Evolutionary conservation across 2,329 filamentous ascomycete genomes (phyloP).

Genomic region (Aspergillus alliaceus): DNA sequence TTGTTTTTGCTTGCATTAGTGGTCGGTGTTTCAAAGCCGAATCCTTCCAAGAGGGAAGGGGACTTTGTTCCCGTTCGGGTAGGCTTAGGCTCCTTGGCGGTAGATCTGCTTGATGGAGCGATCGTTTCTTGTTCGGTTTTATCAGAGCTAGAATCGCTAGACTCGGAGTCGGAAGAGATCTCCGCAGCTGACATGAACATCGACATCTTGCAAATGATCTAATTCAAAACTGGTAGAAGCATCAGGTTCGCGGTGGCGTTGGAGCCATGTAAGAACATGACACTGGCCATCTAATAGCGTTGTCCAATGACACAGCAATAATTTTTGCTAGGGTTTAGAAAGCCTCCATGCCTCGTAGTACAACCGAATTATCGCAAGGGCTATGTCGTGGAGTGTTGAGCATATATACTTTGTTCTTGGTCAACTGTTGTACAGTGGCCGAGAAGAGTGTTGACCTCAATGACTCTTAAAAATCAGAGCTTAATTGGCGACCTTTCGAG

Average conservation of each 20-base stretch:
- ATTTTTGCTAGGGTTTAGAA: background rate
- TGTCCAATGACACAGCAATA: background rate
- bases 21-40: background rate
- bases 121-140: constrained; percentile 19
- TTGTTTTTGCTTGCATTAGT: constrained; percentile 17
- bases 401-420: background rate
- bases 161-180: constrained; percentile 37
- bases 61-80: constrained; percentile 6
- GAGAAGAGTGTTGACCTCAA: no score
- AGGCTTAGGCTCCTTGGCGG: background rate
- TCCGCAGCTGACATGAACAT: constrained; percentile 43
- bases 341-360: background rate
- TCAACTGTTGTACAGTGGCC: no score
- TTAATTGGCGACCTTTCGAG: background rate
- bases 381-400: background rate
- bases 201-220: constrained; percentile 30
- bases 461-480: background rate
- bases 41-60: constrained; percentile 1
- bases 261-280: constrained; percentile 1
- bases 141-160: constrained; percentile 29
- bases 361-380: background rate
- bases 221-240: background rate
- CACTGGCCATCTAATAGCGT: constrained; percentile 2
- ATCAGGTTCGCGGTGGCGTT: background rate
- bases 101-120: background rate